These are phyloP conservation scores for Aspergillus haitiensis DNA, from an alignment of 495 filamentous ascomycete genomes.

Conservation along the genomic window DNA sequence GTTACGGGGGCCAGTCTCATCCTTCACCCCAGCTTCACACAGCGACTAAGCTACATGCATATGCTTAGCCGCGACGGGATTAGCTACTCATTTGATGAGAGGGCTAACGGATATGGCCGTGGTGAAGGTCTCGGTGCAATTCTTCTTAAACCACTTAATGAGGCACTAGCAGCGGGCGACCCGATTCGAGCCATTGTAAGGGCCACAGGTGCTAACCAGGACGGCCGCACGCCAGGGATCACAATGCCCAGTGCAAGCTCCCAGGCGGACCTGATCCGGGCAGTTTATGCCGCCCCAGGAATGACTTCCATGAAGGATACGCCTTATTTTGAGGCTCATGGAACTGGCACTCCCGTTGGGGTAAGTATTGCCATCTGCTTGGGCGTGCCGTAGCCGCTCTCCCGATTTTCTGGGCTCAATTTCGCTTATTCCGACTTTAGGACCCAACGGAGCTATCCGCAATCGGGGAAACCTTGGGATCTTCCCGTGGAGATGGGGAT, in stretches of 20 bases:
- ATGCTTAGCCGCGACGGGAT: conserved; percentile 33
- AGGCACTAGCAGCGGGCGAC: conserved; percentile 34
- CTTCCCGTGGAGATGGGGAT: background rate
- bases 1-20: conserved; percentile 31
- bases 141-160: conserved; percentile 32
- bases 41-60: conserved; percentile 28
- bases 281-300: conserved; percentile 22
- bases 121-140: conserved; percentile 34
- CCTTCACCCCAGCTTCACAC: conserved; percentile 29
- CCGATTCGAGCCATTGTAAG: conserved; percentile 37
- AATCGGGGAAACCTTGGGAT: background rate
- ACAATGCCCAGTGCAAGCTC: conserved; percentile 32
- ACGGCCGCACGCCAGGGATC: conserved; percentile 38
- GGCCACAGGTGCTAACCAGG: conserved; percentile 35
- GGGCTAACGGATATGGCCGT: conserved; percentile 36
- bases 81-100: conserved; percentile 34
- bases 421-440: too few species aligned
- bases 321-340: conserved; percentile 39
- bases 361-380: too few species aligned
- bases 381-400: too few species aligned
- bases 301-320: conserved; percentile 26
- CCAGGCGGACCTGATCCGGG: conserved; percentile 34
- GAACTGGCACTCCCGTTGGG: background rate
- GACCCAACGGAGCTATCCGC: background rate
- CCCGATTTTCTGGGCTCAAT: too few species aligned